A percentile compares a stretch with the other conserved stretches of the same genome.
Evolutionary conservation across 176 grass and related monocot species (phyloP).

Genomic region (Tillandsia leiboldiana): DNA sequence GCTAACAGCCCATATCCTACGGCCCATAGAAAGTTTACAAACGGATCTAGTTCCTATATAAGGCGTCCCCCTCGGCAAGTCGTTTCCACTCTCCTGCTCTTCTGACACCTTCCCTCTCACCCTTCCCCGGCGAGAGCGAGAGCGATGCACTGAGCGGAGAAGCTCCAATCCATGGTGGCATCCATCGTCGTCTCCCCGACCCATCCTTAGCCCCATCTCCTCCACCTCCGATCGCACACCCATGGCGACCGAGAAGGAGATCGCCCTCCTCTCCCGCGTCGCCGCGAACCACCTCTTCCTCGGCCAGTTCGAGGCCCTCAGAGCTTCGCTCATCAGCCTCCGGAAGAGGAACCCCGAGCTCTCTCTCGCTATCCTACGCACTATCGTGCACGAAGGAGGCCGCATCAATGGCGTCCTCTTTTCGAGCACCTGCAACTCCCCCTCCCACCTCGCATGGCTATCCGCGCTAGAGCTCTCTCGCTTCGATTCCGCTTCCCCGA

Average conservation of each 20-base stretch:
- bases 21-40: no score
- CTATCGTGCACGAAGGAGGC: conserved; percentile 49
- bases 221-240: neutral
- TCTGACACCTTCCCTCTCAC: no score
- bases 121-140: no score
- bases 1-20: no score
- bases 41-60: no score
- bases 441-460: conserved; percentile 88
- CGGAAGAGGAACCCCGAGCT: conserved; percentile 58
- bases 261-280: conserved; percentile 57
- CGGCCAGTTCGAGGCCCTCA: conserved; percentile 81
- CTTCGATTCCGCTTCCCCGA: conserved; percentile 22
- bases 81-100: no score
- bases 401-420: conserved; percentile 58
- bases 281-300: conserved; percentile 87
- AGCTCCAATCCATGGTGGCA: conserved; percentile 12
- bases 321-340: conserved; percentile 76
- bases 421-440: conserved; percentile 53
- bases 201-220: conserved; percentile 8
- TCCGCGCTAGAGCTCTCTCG: conserved; percentile 63
- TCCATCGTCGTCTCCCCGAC: neutral
- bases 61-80: no score
- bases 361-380: conserved; percentile 43
- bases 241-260: conserved; percentile 58
- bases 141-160: no score